A percentile compares a stretch with the other conserved stretches of the same genome.
Conservation (phyloP, 441 rosid genomes). For the Corymbia citriodora region DNA sequence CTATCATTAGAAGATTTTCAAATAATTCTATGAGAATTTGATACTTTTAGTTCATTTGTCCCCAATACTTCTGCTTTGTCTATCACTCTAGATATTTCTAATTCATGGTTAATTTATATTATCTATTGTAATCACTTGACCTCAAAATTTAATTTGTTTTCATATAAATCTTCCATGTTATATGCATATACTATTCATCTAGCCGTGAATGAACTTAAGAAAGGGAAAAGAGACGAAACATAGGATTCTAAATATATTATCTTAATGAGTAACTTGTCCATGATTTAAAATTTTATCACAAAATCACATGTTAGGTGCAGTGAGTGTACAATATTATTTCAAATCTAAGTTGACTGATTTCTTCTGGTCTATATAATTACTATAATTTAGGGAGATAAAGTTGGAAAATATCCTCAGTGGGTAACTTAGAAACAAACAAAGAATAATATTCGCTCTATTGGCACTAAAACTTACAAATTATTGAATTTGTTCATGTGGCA, state of each 20-base stretch:
- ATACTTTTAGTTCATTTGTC: background rate
- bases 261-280: background rate
- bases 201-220: background rate
- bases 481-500: background rate
- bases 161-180: background rate
- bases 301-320: background rate
- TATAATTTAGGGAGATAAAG: background rate
- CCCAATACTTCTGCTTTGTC: background rate
- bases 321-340: background rate
- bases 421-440: background rate
- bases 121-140: background rate
- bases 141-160: background rate
- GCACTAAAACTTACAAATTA: background rate
- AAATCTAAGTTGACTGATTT: background rate
- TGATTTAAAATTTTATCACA: background rate
- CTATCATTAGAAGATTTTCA: background rate
- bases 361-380: background rate
- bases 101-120: background rate
- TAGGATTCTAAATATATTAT: background rate
- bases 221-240: background rate
- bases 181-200: background rate
- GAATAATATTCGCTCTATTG: background rate
- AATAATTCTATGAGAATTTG: background rate
- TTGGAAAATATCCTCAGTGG: background rate
- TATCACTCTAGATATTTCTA: background rate